These are phyloP conservation scores for Blastobotrys americana DNA, from an alignment of 805 yeast species.

Conservation along the genomic window DNA sequence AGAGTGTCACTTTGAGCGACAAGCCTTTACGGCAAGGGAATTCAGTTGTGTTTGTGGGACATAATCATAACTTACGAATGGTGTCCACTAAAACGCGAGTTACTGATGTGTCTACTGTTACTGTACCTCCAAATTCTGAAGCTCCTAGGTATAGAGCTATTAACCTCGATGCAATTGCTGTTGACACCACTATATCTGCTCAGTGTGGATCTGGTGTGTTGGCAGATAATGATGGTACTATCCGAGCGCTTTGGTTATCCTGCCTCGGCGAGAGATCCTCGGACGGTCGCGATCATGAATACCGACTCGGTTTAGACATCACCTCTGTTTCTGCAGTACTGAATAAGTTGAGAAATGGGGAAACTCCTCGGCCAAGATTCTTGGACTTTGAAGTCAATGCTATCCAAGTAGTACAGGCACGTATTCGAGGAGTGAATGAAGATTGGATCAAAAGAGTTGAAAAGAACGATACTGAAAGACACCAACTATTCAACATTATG, in stretches of 20 bases:
- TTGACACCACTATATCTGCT: conserved; percentile 64
- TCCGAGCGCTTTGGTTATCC: conserved; percentile 80
- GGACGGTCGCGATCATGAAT: conserved; percentile 52
- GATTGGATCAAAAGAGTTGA: conserved; percentile 69
- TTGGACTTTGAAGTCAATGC: conserved; percentile 75
- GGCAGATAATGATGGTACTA: conserved; percentile 67
- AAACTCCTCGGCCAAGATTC: conserved; percentile 50
- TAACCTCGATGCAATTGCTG: conserved; percentile 66
- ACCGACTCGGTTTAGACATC: conserved; percentile 71
- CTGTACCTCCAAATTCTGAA: conserved; percentile 58
- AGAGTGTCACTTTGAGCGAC: conserved; percentile 55
- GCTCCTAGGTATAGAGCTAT: conserved; percentile 82
- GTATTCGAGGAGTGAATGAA: conserved; percentile 82
- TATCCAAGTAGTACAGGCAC: conserved; percentile 61
- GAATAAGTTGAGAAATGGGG: conserved; percentile 41
- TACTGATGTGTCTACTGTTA: conserved; percentile 66
- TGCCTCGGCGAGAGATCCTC: conserved; percentile 65
- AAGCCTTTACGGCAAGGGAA: conserved; percentile 56
- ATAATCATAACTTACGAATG: conserved; percentile 59
- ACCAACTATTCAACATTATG: conserved; percentile 64
- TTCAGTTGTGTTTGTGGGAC: conserved; percentile 70
- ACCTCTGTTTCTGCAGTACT: conserved; percentile 56
- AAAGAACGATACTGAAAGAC: conserved; percentile 51
- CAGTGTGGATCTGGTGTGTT: conserved; percentile 77
- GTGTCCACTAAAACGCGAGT: conserved; percentile 70